Percentiles rank a stretch among this genome's conserved stretches.
Conservation (phyloP, 768 basidiomycete species). For the Bullera alba region DNA sequence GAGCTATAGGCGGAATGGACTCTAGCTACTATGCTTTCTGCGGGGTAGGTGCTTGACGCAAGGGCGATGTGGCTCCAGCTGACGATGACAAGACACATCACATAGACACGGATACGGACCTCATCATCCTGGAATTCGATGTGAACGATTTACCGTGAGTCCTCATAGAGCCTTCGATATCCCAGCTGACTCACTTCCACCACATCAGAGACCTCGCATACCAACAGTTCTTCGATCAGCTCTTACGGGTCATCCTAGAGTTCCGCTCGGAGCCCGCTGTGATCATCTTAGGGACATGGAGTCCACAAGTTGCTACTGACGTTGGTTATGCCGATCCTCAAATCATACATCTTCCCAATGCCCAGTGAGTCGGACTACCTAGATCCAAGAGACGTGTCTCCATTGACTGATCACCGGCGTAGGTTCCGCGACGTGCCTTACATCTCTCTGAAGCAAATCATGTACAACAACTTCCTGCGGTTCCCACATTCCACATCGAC, state of each 20-base stretch:
- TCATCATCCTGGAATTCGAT: slow-evolving; percentile 44
- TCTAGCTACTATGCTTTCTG: slow-evolving; percentile 45
- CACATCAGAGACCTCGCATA: slow-evolving; percentile 23
- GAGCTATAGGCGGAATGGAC: slow-evolving; percentile 44
- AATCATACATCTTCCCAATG: slow-evolving; percentile 39
- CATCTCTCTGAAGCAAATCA: slow-evolving; percentile 31
- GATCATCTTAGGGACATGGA: slow-evolving; percentile 41
- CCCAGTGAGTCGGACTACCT: slow-evolving; percentile 13
- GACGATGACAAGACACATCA: slow-evolving; percentile 32
- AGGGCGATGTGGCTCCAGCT: neutral
- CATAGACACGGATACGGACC: slow-evolving; percentile 35
- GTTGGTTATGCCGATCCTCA: slow-evolving; percentile 44
- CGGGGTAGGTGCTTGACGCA: slow-evolving; percentile 18
- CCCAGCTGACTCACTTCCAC: neutral
- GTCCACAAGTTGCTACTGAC: slow-evolving; percentile 37
- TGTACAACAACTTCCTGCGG: slow-evolving; percentile 40
- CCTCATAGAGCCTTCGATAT: neutral
- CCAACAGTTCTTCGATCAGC: slow-evolving; percentile 36
- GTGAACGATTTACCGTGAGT: slow-evolving; percentile 43
- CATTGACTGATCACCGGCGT: neutral
- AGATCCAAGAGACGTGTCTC: too few species aligned
- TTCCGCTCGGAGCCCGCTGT: slow-evolving; percentile 39
- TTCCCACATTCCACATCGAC: slow-evolving; percentile 30
- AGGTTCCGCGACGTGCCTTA: neutral
- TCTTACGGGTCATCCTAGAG: slow-evolving; percentile 37